phyloP scores from a whole-genome alignment of 1,284 basidiomycete species.

The Agroathelia rolfsii region DNA sequence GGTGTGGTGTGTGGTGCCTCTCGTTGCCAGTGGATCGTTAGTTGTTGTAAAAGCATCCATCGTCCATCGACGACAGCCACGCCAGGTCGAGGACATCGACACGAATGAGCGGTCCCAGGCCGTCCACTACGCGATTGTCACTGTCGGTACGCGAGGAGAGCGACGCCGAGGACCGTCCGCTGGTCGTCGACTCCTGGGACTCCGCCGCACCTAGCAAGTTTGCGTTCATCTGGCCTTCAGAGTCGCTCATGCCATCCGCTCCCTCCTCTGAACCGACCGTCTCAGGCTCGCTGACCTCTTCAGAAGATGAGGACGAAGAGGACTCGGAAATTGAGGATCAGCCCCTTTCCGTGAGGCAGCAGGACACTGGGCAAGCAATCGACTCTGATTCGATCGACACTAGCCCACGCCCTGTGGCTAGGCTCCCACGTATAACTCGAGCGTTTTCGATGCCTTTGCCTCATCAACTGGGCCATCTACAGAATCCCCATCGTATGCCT shows the following conservation, averaged over 20 bases:
- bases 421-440: constrained; percentile 47
- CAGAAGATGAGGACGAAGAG: constrained; percentile 35
- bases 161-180: too few species aligned
- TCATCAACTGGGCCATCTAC: constrained; percentile 55
- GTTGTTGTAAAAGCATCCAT: too few species aligned
- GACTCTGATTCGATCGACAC: constrained; percentile 14
- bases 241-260: constrained; percentile 24
- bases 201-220: constrained; percentile 36
- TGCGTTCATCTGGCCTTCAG: constrained; percentile 38
- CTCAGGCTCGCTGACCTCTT: constrained; percentile 30
- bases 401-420: too few species aligned
- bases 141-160: too few species aligned
- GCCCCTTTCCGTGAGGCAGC: constrained; percentile 18
- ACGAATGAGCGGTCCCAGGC: too few species aligned
- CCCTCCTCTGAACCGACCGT: constrained; percentile 25
- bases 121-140: too few species aligned
- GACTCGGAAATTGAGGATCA: constrained; percentile 15
- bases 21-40: too few species aligned
- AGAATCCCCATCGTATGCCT: constrained; percentile 40
- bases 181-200: constrained; percentile 30
- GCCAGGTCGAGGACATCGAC: too few species aligned
- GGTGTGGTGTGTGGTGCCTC: too few species aligned
- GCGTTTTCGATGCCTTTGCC: constrained; percentile 65
- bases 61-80: too few species aligned
- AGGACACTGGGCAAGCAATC: too few species aligned